Conservation (phyloP, 2,329 filamentous ascomycete genomes). For the Aspergillus aculeatinus region DNA sequence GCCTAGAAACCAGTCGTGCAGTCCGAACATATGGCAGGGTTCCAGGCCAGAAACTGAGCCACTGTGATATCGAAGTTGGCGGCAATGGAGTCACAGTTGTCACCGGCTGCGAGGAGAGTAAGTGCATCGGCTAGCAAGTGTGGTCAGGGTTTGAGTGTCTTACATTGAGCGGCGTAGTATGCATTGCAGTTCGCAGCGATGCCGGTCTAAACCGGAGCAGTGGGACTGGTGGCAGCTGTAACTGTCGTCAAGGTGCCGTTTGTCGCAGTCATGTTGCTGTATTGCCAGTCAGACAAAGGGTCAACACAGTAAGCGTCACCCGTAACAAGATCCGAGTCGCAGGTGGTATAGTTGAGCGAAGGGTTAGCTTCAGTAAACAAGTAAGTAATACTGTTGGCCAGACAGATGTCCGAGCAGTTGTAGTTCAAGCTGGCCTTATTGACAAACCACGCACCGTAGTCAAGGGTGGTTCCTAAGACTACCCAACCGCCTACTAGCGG, state of each 20-base stretch:
- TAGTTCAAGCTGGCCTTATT: not conserved
- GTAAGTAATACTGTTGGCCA: not conserved
- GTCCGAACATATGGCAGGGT: conserved; percentile 14
- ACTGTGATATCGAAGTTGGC: conserved; percentile 7
- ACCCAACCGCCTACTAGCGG: not conserved
- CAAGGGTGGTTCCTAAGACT: not conserved
- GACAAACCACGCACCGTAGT: not conserved
- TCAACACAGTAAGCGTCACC: conserved; percentile 1
- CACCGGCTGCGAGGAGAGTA: not conserved
- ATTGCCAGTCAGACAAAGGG: not conserved
- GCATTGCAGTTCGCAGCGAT: conserved; percentile 10
- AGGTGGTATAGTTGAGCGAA: conserved; percentile 6
- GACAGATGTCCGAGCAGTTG: not conserved
- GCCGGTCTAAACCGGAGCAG: conserved; percentile 5
- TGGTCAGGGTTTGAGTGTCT: not conserved
- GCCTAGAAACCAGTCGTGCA: conserved; percentile 7
- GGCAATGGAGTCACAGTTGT: conserved; percentile 12
- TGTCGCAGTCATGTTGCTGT: not conserved
- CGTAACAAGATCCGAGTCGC: not conserved
- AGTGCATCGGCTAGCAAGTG: not conserved
- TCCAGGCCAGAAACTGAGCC: conserved; percentile 16
- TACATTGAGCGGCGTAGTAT: conserved; percentile 11
- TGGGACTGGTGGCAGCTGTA: not conserved
- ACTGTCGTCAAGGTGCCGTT: not conserved
- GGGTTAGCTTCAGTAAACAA: conserved; percentile 1